Evolutionary conservation across 768 basidiomycete species (phyloP), one percentile per base, ranked within the genome.

Genomic region (Pulveroboletus ravenelii): DNA sequence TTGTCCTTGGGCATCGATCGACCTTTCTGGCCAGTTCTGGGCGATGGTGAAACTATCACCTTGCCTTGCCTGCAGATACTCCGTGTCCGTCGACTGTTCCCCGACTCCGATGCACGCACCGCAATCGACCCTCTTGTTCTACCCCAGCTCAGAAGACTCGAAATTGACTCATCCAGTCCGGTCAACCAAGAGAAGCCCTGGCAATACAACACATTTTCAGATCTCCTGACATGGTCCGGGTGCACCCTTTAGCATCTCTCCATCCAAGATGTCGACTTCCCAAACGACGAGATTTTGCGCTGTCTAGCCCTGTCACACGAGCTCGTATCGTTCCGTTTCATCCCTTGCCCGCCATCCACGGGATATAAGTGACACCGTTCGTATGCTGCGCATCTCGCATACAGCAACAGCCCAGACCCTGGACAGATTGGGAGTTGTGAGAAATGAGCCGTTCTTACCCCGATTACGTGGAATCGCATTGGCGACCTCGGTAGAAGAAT

Each of bases 271-370:
- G 42, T 61, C 14, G 17, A 51, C 25, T 56, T 63, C 46, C 47
- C 56, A 10, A 52, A 54, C 30, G 42, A 58, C 9, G 61, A 56
- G 15, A 27, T 65, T 10, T 6, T 63, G 32, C 58, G 23, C 4
- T 58, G 62, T 40, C 58, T 65, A 20, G 40, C 45, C n/a, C 41
- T 42, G 29, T 48, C 61, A 18, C 51, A 14, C 36, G 31, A 38
- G 17, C 56, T 60, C 41, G 36, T 20, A 3, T 48, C 50, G 31
- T 35, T 59, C 25, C 36, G 41, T 36, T 55, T 61, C 37, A 52
- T 61, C 27, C 59, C 57, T 32, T 56, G 34, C 6, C 62, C 59
- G 17, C 51, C 51, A 20, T 56, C n/a, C 53, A 6, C 59, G 61
- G 12, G 29, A 56, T 14, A 53, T 55, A 3, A 1, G 40, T 14